A percentile compares a stretch with the other conserved stretches of the same genome.
phyloP scores from a whole-genome alignment of 768 basidiomycete genomes.

The Mycena rosella region DNA sequence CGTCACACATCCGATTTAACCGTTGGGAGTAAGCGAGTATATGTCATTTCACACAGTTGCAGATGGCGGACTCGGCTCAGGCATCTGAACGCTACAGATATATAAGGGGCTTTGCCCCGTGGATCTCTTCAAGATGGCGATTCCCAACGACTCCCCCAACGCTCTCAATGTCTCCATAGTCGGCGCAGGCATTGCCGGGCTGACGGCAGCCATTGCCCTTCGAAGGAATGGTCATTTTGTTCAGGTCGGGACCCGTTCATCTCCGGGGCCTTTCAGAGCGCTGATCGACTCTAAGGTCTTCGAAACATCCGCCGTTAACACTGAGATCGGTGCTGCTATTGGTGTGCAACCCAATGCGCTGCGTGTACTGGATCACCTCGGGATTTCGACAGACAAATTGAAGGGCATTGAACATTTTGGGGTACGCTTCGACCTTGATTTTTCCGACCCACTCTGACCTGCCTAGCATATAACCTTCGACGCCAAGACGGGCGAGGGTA shows the following conservation, averaged over 20 bases:
- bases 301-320: slow-evolving; percentile 19
- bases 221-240: slow-evolving; percentile 19
- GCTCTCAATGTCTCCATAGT: slow-evolving; percentile 15
- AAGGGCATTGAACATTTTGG: background rate
- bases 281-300: slow-evolving; percentile 11
- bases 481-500: slow-evolving; percentile 1
- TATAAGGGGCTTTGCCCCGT: too few relatives aligned
- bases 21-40: too few relatives aligned
- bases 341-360: slow-evolving; percentile 18
- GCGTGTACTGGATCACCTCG: slow-evolving; percentile 17
- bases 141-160: too few relatives aligned
- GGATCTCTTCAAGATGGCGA: too few relatives aligned
- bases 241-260: slow-evolving; percentile 2
- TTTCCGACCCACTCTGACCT: background rate
- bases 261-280: too few relatives aligned
- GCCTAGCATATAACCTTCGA: slow-evolving; percentile 4
- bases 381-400: slow-evolving; percentile 12
- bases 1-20: too few relatives aligned
- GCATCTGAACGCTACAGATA: too few relatives aligned
- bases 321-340: slow-evolving; percentile 29
- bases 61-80: too few relatives aligned
- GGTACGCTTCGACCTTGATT: background rate
- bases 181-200: slow-evolving; percentile 28
- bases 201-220: slow-evolving; percentile 19
- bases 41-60: too few relatives aligned